Evolutionary conservation across 257 asterid genomes (phyloP).

Genomic region (Solanum rostratum): DNA sequence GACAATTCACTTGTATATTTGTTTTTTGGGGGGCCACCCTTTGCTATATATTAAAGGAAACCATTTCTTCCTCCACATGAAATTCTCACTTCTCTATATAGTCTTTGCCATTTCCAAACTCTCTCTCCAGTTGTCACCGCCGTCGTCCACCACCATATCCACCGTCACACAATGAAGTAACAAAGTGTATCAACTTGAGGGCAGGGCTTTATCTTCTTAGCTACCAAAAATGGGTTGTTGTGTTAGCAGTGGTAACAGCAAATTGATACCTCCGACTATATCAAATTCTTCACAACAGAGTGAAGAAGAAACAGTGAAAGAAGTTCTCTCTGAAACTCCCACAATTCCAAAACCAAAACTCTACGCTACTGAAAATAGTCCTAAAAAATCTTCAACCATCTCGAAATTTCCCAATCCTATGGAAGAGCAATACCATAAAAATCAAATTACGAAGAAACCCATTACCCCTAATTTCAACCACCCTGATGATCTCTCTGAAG

Average conservation of each 20-base stretch:
- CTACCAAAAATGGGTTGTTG: neutral
- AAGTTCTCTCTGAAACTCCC: conserved; percentile 7
- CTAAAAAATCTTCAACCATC: neutral
- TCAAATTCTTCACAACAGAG: neutral
- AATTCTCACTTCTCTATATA: neutral
- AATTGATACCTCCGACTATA: neutral
- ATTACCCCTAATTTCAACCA: neutral
- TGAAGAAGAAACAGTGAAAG: conserved; percentile 8
- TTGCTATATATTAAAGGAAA: neutral
- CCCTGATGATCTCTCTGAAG: conserved; percentile 10
- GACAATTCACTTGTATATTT: neutral
- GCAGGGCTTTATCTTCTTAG: neutral
- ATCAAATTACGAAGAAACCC: neutral
- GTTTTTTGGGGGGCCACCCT: neutral
- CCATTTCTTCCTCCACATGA: neutral
- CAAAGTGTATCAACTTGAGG: neutral
- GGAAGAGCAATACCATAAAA: neutral
- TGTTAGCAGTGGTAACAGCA: neutral
- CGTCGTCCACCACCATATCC: neutral
- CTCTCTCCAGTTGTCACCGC: neutral
- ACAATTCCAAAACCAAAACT: neutral
- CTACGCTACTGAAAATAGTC: neutral
- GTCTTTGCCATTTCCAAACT: neutral
- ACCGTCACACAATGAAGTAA: neutral
- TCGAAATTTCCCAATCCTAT: neutral